Percentiles rank a stretch among this genome's conserved stretches.
Evolutionary conservation across 2,329 filamentous ascomycete species (phyloP).

Genomic region (Ilyonectria sp.): DNA sequence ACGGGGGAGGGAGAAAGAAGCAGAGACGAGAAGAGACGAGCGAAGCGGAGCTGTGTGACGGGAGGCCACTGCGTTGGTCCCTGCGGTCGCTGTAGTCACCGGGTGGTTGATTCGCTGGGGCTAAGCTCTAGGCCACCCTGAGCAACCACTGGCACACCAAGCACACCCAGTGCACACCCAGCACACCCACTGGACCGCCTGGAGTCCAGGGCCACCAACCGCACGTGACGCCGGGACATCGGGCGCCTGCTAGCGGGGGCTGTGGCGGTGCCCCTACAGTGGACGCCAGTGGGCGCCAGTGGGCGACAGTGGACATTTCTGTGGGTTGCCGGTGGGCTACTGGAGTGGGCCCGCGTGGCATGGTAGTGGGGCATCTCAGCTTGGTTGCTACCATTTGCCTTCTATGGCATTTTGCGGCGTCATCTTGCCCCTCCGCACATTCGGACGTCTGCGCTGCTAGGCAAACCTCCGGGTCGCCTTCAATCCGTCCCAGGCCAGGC

Average conservation of each 20-base stretch:
- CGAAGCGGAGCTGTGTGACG: conserved; percentile 7
- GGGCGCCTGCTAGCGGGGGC: conserved; percentile 24
- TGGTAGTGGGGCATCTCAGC: conserved; percentile 30
- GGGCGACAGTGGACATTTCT: too few relatives aligned
- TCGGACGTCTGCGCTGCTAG: conserved; percentile 12
- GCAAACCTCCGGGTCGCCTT: conserved; percentile 18
- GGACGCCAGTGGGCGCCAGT: conserved; percentile 19
- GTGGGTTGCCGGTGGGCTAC: background rate
- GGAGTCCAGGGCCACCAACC: conserved; percentile 12
- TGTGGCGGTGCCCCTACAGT: conserved; percentile 22
- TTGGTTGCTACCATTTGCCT: conserved; percentile 25
- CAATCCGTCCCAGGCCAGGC: background rate
- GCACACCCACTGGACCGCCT: conserved; percentile 2
- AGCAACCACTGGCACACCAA: too few relatives aligned
- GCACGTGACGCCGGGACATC: conserved; percentile 30
- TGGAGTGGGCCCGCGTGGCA: conserved; percentile 39
- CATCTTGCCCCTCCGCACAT: conserved; percentile 23
- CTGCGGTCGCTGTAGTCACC: conserved; percentile 18
- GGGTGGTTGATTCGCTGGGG: conserved; percentile 22
- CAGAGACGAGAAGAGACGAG: background rate
- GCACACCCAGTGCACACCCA: too few relatives aligned
- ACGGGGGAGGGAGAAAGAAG: conserved; percentile 5
- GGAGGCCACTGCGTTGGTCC: conserved; percentile 22
- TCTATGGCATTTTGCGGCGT: conserved; percentile 16
- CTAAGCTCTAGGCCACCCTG: conserved; percentile 6